Evolutionary conservation across 495 filamentous ascomycete species (phyloP), one percentile per base, ranked within the genome.

Genomic region (Annulohypoxylon bovei): DNA sequence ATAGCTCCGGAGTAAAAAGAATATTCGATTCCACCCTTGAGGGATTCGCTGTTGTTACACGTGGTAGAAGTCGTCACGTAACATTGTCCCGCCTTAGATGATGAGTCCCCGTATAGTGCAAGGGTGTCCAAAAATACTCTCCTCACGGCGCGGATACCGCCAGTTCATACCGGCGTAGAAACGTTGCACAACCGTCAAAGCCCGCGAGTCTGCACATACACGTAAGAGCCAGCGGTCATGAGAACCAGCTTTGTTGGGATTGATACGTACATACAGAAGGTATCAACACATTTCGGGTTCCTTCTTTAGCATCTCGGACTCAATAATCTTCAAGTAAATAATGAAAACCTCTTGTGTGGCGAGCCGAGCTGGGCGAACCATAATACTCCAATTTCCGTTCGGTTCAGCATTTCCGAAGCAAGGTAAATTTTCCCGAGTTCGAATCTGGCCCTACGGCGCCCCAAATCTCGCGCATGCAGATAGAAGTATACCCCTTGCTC

Each of bases 81-180:
- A 39, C 56, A 56, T 63, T 62, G 27, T 71, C 46, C 54, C 53
- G 47, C 47, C 53, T 42, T 46, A 55, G 32, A 60, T 35, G 22
- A 35, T 44, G 30, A 56, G 62, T 56, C 56, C 27, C 42, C 37
- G 47, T 72, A 67, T 49, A 46, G 65, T 68, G 59, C 54, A 61
- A 54, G 44, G n/a, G 37, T 55, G 56, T 71, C 68, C 60, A 68
- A 68, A 65, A 72, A 67, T 72, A 72, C 46, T 58, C 18, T 33
- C 53, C 35, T 72, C 59, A 50, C 58, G 42, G 59, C 60, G 65
- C 64, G 65, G 68, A 72, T 72, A 68, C 70, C 65, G 70, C 70
- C 65, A 72, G 55, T 67, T 68, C 60, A 72, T 63, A 65, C 65
- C 64, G 69, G 60, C 60, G 52, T n/a, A 57, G 60, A 64, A 49